Evolutionary conservation across 306 rosid genomes (phyloP).

Genomic region (Rosa persica): DNA sequence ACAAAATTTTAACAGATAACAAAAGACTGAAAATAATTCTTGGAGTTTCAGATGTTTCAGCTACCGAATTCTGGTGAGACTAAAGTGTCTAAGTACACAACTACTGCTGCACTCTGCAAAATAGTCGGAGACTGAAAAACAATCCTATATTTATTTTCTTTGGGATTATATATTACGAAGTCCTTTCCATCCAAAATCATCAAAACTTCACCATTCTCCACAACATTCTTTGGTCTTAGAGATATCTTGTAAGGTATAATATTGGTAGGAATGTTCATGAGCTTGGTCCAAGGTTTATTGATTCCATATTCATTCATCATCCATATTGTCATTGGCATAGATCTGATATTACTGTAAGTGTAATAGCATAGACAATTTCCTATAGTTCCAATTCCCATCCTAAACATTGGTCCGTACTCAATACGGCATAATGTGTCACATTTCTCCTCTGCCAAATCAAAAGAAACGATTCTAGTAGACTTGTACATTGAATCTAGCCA

Average conservation of each 20-base stretch:
- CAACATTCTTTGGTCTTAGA: not conserved
- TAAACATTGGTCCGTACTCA: not conserved
- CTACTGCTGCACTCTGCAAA: not conserved
- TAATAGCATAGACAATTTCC: not conserved
- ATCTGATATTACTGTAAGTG: not conserved
- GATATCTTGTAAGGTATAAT: not conserved
- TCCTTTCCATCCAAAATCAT: not conserved
- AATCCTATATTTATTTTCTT: not conserved
- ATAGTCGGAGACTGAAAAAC: not conserved
- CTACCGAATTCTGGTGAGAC: not conserved
- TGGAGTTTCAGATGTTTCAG: not conserved
- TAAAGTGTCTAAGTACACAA: not conserved
- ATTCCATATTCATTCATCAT: not conserved
- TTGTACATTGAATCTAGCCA: not conserved
- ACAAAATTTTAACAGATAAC: not conserved
- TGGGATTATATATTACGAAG: not conserved
- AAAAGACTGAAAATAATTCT: not conserved
- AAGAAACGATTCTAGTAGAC: not conserved
- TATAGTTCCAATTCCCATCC: not conserved
- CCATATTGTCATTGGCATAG: not conserved
- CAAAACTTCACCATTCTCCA: not conserved
- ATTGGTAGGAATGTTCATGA: not conserved
- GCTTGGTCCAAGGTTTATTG: not conserved
- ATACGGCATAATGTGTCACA: not conserved
- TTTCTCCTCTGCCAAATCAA: not conserved